Evolutionary conservation across 768 basidiomycete species (phyloP).

Genomic region (Mrakia frigida): DNA sequence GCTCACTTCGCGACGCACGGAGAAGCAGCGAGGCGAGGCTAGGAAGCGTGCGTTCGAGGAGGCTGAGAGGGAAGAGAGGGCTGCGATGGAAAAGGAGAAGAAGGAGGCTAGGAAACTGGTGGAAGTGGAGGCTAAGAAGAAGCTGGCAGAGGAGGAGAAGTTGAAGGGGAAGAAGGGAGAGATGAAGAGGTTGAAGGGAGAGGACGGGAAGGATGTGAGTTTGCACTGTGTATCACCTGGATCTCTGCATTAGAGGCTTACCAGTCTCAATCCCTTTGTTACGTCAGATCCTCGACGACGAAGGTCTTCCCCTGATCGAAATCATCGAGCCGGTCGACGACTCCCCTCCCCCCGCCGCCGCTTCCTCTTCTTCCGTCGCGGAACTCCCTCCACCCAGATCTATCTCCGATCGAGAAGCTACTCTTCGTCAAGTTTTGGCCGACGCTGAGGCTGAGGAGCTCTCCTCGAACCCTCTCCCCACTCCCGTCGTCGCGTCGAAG

Average conservation of each 20-base stretch:
- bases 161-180: neutral
- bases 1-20: neutral
- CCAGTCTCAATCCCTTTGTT: too few species aligned
- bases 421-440: neutral
- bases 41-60: conserved; percentile 6
- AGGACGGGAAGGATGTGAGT: conserved; percentile 10
- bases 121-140: neutral
- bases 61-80: conserved; percentile 8
- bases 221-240: neutral
- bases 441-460: conserved; percentile 9
- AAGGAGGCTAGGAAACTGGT: neutral
- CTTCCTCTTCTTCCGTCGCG: neutral
- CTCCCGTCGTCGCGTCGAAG: neutral
- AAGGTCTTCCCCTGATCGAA: conserved; percentile 11
- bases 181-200: conserved; percentile 7
- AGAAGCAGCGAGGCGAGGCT: conserved; percentile 9
- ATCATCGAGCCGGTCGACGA: conserved; percentile 10
- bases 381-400: neutral
- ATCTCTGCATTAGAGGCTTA: neutral
- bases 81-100: neutral
- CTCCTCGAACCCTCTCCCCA: neutral
- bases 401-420: neutral
- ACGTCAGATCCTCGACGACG: conserved; percentile 2
- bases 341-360: neutral
- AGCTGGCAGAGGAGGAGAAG: neutral